Evolutionary conservation across 1,284 basidiomycete genomes (phyloP).

Genomic region (Inonotus hispidus): DNA sequence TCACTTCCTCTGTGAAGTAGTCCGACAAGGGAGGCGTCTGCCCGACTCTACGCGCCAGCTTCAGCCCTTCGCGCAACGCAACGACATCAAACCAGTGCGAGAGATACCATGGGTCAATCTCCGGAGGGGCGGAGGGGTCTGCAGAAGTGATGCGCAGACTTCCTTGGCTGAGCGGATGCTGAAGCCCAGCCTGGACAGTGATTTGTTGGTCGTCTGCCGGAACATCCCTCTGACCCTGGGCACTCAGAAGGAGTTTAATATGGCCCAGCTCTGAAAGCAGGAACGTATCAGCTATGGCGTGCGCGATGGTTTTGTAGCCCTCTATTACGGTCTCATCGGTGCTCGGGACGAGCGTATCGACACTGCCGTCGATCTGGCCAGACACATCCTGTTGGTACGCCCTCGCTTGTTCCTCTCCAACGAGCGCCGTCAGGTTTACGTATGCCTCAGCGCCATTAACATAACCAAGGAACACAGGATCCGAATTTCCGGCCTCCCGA

Average conservation of each 20-base stretch:
- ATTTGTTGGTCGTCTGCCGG: conserved; percentile 33
- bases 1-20: conserved; percentile 33
- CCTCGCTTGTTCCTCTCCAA: conserved; percentile 32
- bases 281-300: conserved; percentile 41
- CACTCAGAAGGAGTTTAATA: conserved; percentile 57
- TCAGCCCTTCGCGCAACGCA: conserved; percentile 54
- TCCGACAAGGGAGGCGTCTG: conserved; percentile 35
- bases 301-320: conserved; percentile 62
- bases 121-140: conserved; percentile 48
- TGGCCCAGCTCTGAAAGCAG: conserved; percentile 42
- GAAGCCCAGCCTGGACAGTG: conserved; percentile 59
- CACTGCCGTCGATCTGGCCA: conserved; percentile 30
- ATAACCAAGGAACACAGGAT: conserved; percentile 47
- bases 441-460: conserved; percentile 68
- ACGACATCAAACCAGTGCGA: conserved; percentile 44
- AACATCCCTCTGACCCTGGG: conserved; percentile 40
- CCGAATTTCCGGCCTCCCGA: conserved; percentile 29
- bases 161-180: conserved; percentile 55
- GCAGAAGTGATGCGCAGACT: conserved; percentile 41
- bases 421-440: conserved; percentile 48
- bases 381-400: conserved; percentile 33
- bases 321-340: conserved; percentile 43
- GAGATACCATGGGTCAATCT: conserved; percentile 62
- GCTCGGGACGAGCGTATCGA: conserved; percentile 42
- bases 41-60: conserved; percentile 44